Percentiles rank a stretch among this genome's conserved stretches.
Evolutionary conservation across 495 filamentous ascomycete genomes (phyloP).

Genomic region (Hypoxylon trugodes): DNA sequence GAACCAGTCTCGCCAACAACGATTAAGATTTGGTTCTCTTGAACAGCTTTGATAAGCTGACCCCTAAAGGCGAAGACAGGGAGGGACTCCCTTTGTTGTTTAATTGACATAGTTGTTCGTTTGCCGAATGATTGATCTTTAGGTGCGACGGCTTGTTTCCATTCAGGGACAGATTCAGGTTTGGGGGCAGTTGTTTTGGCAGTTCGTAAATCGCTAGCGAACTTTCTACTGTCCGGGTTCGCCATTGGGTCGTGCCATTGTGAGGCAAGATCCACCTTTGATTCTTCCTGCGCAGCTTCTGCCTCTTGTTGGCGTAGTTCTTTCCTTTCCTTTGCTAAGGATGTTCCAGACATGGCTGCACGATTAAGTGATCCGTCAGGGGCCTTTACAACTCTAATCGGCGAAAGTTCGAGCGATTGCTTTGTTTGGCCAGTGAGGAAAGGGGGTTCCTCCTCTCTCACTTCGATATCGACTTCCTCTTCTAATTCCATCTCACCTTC

Average conservation of each 20-base stretch:
- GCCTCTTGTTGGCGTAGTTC: conserved; percentile 89
- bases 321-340: conserved; percentile 87
- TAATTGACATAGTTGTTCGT: conserved; percentile 90
- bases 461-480: conserved; percentile 97
- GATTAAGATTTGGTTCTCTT: conserved; percentile 89
- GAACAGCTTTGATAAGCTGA: conserved; percentile 86
- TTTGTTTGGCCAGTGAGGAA: conserved; percentile 97
- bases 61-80: conserved; percentile 92
- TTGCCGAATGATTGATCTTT: conserved; percentile 86
- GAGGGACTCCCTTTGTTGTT: conserved; percentile 89
- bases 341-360: conserved; percentile 91
- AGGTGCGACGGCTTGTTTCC: conserved; percentile 85
- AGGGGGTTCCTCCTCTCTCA: conserved; percentile 93
- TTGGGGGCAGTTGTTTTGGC: conserved; percentile 51
- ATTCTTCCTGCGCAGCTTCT: conserved; percentile 79
- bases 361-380: conserved; percentile 96
- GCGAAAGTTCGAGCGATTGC: conserved; percentile 91
- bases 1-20: conserved; percentile 98
- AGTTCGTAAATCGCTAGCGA: conserved; percentile 82
- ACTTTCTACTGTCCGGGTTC: conserved; percentile 80
- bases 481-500: conserved; percentile 92
- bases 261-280: conserved; percentile 83
- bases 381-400: conserved; percentile 95
- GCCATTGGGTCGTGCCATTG: conserved; percentile 99
- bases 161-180: conserved; percentile 83